These are phyloP conservation scores for Geotrichum restrictum DNA, from an alignment of 1,139 yeast genomes.

Conservation along the genomic window DNA sequence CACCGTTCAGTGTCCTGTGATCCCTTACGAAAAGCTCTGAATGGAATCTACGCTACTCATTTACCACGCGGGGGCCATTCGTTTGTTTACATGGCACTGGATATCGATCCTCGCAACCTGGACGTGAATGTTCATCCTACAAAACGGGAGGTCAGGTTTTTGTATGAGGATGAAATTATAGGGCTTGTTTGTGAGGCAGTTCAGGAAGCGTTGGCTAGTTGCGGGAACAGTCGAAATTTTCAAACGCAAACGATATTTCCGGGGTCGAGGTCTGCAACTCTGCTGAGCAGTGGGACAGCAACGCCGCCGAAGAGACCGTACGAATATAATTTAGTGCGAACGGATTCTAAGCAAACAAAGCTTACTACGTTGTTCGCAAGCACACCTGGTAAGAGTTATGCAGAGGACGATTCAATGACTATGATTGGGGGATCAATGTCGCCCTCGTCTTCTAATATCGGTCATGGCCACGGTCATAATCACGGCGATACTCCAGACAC, in stretches of 20 bases:
- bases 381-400: not conserved
- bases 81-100: constrained; percentile 68
- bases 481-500: not conserved
- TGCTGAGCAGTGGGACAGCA: constrained; percentile 5
- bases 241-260: constrained; percentile 55
- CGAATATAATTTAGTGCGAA: constrained; percentile 47
- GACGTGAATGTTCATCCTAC: constrained; percentile 98
- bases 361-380: constrained; percentile 45
- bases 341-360: constrained; percentile 66
- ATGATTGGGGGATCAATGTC: too few species aligned
- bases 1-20: constrained; percentile 79
- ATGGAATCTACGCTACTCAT: constrained; percentile 58
- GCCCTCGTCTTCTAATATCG: too few species aligned
- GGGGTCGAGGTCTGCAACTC: constrained; percentile 3
- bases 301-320: constrained; percentile 28
- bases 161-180: constrained; percentile 81
- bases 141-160: constrained; percentile 82
- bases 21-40: constrained; percentile 67
- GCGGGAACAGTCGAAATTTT: constrained; percentile 68
- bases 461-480: too few species aligned
- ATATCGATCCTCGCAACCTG: constrained; percentile 61
- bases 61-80: constrained; percentile 79
- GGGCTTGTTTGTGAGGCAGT: constrained; percentile 53
- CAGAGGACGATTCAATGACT: not conserved
- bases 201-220: constrained; percentile 50